Base-by-base conservation (phyloP, 257 asterid species). In the Asclepias syriaca region DNA sequence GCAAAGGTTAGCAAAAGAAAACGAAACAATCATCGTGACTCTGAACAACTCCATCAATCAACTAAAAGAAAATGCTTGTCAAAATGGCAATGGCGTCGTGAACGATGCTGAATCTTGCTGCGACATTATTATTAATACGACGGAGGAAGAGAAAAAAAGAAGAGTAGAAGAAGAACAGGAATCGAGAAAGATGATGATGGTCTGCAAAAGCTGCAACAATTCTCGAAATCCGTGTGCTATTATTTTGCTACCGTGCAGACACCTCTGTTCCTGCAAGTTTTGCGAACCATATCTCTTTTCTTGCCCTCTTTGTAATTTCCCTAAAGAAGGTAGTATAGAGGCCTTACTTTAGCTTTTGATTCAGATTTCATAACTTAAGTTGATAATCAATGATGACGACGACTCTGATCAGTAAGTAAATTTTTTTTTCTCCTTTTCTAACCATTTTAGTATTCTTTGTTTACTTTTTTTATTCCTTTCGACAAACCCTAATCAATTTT, bases 191-290 rank as follows among this genome's bases (percentile, higher is more conserved):
- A 61, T 76, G 87, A 49, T 69, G 22, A 61, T 76, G 87, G 45
- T 69, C 1, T 93, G 98, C 78, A 87, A 81, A 72, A 65, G 82
- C 40, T 91, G 98, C 79, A 75, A 76, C 79, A 75, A 74, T 54
- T 29, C 48, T 69, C 68, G 89, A 75, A 76, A 77, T 22, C 76
- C 88, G 79, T 75, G 95, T 69, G 87, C 91, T 14, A 72, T 94
- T 48, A 72, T 94, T 56, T 73, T 91, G 79, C 69, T 94, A 51
- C 97, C 97, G 0, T 94, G 97, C 65, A 81, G 97, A 68, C 98
- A 94, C 76, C 85, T 94, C 0, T 88, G 90, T 43, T 80, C 84
- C 6, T 94, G 98, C 86, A 74, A 72, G 48, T 72, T 65, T 49
- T 94, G 97, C 65, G 96, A 79, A 15, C 80, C 84, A 37, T 79